phyloP scores from a whole-genome alignment of 495 filamentous ascomycete species.

The Parathielavia hyrcaniae region DNA sequence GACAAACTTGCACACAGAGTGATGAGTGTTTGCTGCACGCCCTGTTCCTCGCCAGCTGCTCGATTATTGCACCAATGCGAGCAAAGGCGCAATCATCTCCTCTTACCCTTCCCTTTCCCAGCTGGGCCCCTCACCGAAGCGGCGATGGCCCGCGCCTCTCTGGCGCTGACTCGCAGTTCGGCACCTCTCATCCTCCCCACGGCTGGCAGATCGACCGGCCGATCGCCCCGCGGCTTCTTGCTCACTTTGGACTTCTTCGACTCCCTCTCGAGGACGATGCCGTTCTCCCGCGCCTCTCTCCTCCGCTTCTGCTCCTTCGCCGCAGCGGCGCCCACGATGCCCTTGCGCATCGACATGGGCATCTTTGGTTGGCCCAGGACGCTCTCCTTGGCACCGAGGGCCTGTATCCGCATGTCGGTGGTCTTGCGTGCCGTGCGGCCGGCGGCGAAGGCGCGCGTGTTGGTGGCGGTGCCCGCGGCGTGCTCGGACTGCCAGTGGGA shows the following conservation, averaged over 20 bases:
- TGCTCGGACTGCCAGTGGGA: slow-evolving; percentile 30
- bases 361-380: slow-evolving; percentile 72
- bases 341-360: slow-evolving; percentile 73
- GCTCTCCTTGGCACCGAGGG: slow-evolving; percentile 70
- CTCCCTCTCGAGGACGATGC: slow-evolving; percentile 77
- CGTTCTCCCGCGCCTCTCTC: slow-evolving; percentile 77
- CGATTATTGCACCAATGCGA: background rate
- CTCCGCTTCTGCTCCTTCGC: slow-evolving; percentile 64
- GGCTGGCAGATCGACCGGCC: slow-evolving; percentile 64
- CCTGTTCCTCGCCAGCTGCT: background rate
- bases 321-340: slow-evolving; percentile 61
- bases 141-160: slow-evolving; percentile 66
- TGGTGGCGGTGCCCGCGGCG: slow-evolving; percentile 20
- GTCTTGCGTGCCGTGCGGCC: slow-evolving; percentile 59
- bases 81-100: slow-evolving; percentile 19
- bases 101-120: slow-evolving; percentile 30
- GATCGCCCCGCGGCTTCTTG: slow-evolving; percentile 43
- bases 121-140: slow-evolving; percentile 27
- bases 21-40: background rate
- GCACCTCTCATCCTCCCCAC: slow-evolving; percentile 77
- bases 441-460: slow-evolving; percentile 30
- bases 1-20: background rate
- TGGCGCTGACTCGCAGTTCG: slow-evolving; percentile 69
- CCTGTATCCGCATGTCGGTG: slow-evolving; percentile 71
- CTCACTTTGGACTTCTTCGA: slow-evolving; percentile 34